Evolutionary conservation across 108 stramenopile genomes (phyloP).

Genomic region (Nitzschia inconspicua): DNA sequence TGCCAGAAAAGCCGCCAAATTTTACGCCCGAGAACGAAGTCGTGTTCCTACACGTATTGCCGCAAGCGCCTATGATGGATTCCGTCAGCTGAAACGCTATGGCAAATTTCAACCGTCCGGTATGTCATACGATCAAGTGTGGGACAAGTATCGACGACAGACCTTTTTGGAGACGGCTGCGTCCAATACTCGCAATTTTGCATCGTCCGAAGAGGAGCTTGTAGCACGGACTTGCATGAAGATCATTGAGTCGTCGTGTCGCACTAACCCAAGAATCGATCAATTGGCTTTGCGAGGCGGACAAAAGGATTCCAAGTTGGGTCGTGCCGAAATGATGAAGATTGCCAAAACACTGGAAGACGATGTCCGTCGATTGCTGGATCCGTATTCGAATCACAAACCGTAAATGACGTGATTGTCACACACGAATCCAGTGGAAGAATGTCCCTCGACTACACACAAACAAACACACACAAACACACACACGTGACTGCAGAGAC

Average conservation of each 20-base stretch:
- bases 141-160: slow-evolving; percentile 85
- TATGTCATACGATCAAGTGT: slow-evolving; percentile 89
- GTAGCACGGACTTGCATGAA: slow-evolving; percentile 72
- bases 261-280: slow-evolving; percentile 80
- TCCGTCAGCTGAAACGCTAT: slow-evolving; percentile 70
- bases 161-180: slow-evolving; percentile 18
- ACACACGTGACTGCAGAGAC: no score
- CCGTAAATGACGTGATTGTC: no score
- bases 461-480: no score
- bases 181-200: slow-evolving; percentile 20
- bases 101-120: slow-evolving; percentile 80
- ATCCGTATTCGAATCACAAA: neutral
- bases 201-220: slow-evolving; percentile 68
- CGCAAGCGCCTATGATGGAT: slow-evolving; percentile 82
- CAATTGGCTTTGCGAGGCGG: slow-evolving; percentile 29
- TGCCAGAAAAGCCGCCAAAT: slow-evolving; percentile 85
- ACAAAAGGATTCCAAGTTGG: neutral
- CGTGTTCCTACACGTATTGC: slow-evolving; percentile 71
- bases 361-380: slow-evolving; percentile 17
- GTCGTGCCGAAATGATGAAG: neutral
- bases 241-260: slow-evolving; percentile 84
- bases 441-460: no score
- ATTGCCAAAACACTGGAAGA: slow-evolving; percentile 7
- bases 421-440: no score
- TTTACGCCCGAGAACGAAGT: slow-evolving; percentile 88